Percentiles rank a stretch among this genome's conserved stretches.
phyloP scores from a whole-genome alignment of 2,329 filamentous ascomycete genomes.

The Beauveria medogensis region DNA sequence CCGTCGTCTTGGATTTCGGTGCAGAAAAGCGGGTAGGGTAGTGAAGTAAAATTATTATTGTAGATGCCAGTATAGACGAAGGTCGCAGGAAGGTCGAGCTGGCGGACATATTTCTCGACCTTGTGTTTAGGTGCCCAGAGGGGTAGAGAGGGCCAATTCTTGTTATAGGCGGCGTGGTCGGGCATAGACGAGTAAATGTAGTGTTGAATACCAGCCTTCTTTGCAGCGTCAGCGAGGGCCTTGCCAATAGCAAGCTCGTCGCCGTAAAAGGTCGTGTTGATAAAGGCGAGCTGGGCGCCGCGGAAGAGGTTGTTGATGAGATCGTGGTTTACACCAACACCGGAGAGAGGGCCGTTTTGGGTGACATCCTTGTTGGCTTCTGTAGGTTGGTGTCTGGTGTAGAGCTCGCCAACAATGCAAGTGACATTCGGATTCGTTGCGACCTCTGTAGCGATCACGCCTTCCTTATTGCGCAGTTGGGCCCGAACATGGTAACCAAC shows the following conservation, averaged over 20 bases:
- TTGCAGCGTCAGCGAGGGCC: constrained; percentile 81
- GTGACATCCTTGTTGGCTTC: constrained; percentile 56
- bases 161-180: constrained; percentile 74
- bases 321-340: constrained; percentile 60
- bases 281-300: constrained; percentile 82
- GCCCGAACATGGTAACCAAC: constrained; percentile 90
- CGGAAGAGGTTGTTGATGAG: constrained; percentile 73
- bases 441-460: constrained; percentile 82
- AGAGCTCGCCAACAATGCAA: constrained; percentile 56
- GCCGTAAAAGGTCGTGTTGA: constrained; percentile 96
- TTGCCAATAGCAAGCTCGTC: constrained; percentile 88
- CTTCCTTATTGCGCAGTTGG: constrained; percentile 80
- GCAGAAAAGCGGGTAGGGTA: constrained; percentile 88
- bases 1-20: constrained; percentile 83
- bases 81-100: constrained; percentile 75
- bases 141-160: constrained; percentile 72
- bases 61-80: constrained; percentile 97
- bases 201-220: constrained; percentile 75
- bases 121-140: constrained; percentile 90
- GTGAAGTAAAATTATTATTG: constrained; percentile 97
- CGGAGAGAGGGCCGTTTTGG: constrained; percentile 53
- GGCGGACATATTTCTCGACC: constrained; percentile 82
- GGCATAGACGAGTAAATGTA: constrained; percentile 98
- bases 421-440: constrained; percentile 68
- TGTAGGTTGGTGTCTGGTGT: constrained; percentile 44